Percentiles rank a stretch among this genome's conserved stretches.
Evolutionary conservation across 306 rosid species (phyloP).

Genomic region (Quercus gilva): DNA sequence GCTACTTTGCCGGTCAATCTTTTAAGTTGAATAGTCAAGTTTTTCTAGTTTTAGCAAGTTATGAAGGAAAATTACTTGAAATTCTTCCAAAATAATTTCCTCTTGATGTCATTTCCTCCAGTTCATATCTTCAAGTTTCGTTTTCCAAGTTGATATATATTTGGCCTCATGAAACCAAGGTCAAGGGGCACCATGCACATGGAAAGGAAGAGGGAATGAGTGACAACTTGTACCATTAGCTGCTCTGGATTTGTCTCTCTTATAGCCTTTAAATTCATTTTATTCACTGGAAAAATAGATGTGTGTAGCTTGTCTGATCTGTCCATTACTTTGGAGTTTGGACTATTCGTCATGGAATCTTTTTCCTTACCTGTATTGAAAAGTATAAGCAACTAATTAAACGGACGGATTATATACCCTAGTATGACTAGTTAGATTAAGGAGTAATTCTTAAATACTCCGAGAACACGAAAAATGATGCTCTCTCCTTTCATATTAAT

Average conservation of each 20-base stretch:
- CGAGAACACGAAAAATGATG: accelerated
- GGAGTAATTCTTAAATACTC: too few species aligned
- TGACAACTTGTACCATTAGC: constrained; percentile 8
- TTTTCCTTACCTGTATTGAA: background rate
- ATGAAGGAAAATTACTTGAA: background rate
- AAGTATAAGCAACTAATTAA: too few species aligned
- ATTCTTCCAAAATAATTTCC: background rate
- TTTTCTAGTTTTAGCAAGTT: background rate
- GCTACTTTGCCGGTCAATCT: background rate
- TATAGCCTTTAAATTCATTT: background rate
- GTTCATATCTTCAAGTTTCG: background rate
- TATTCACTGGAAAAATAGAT: background rate
- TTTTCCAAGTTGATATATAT: constrained; percentile 9
- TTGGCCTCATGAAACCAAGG: background rate
- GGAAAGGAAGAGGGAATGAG: constrained; percentile 2
- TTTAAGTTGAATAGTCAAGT: background rate
- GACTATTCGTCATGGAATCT: constrained; percentile 12
- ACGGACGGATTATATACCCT: too few species aligned
- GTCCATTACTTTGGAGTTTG: background rate
- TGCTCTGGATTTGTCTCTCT: constrained; percentile 10
- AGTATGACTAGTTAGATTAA: too few species aligned
- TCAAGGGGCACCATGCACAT: background rate
- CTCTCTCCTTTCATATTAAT: accelerated
- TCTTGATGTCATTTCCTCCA: background rate
- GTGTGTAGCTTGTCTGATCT: constrained; percentile 3